Conservation (phyloP, 2,329 filamentous ascomycete genomes). For the Ophiosphaerella herpotricha region DNA sequence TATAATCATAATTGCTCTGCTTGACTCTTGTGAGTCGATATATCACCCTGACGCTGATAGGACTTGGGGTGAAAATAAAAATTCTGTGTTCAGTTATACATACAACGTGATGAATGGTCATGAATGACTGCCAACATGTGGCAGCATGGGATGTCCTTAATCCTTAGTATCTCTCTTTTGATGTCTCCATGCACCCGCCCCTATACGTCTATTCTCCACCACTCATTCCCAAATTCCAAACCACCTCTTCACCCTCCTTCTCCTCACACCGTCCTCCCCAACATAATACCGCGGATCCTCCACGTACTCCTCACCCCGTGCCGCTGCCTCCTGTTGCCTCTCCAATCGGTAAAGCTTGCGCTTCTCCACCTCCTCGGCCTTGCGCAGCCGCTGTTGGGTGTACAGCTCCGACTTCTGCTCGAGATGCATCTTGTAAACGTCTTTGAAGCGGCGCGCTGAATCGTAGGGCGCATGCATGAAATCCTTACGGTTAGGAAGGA, state of each 20-base stretch:
- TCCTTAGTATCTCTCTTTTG: too few species aligned
- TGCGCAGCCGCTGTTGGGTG: conserved; percentile 71
- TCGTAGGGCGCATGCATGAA: conserved; percentile 71
- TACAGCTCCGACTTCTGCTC: conserved; percentile 71
- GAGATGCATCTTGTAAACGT: conserved; percentile 78
- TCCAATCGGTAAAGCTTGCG: conserved; percentile 77
- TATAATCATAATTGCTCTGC: too few species aligned
- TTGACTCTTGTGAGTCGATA: too few species aligned
- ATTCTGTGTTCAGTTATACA: too few species aligned
- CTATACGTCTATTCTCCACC: not conserved
- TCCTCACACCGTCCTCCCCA: conserved; percentile 48
- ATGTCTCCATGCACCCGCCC: too few species aligned
- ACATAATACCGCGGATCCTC: conserved; percentile 46
- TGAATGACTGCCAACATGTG: too few species aligned
- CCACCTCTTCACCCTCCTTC: conserved; percentile 75
- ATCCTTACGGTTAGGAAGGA: conserved; percentile 73
- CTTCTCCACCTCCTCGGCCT: conserved; percentile 86
- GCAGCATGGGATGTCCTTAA: too few species aligned
- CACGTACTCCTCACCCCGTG: conserved; percentile 41
- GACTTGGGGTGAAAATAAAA: too few species aligned
- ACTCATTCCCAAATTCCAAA: conserved; percentile 71
- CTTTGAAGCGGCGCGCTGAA: conserved; percentile 67
- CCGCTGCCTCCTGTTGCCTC: conserved; percentile 44
- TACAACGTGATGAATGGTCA: too few species aligned
- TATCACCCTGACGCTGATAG: too few species aligned